Evolutionary conservation across 1,284 basidiomycete species (phyloP), one percentile per base, ranked within the genome.

Genomic region (Apiotrichum veenhuisii): DNA sequence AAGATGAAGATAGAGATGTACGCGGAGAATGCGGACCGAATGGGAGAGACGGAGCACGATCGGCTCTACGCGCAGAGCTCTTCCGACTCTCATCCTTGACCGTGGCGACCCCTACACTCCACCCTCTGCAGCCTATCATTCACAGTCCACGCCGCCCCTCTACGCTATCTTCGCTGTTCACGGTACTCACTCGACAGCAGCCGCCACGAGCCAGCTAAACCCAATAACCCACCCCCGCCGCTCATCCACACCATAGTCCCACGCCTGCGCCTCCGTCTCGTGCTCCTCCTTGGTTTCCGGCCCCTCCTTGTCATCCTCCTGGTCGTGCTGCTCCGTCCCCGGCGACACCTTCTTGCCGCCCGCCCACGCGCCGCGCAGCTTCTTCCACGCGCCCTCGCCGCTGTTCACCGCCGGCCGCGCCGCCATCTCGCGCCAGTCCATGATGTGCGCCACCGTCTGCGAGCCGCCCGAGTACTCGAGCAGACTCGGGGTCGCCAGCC

Each of bases 341-440:
- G 36, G 30, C 27, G 33, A 36, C 18, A 75, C 64, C 50, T 75
- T 65, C 57, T 74, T 74, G 0, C 74, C 76, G 1, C 75, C 74
- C 18, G 72, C 61, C 74, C 74, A 75, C n/a, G 84, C 82, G 5
- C 71, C 72, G 26, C 69, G 58, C 5, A 72, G 52, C 42, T 67
- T 67, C 49, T 77, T 79, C 84, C 86, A 89, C 37, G 72, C 74
- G 33, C 64, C 82, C 58, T 82, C 74, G 20, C 83, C 85, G 46
- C 41, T 47, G 54, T 60, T 57, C 1, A 87, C 83, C 0, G 90
- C 91, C 3, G 88, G 84, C 55, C 83, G 78, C 10, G 90, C 88
- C 1, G 89, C 88, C 82, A 98, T 87, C 75, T 97, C 90, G 47
- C 91, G 83, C 95, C 95, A 98, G 77, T 98, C 94, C 84, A 98